Evolutionary conservation across 768 basidiomycete genomes (phyloP).

Genomic region (Suillus hirtellus): DNA sequence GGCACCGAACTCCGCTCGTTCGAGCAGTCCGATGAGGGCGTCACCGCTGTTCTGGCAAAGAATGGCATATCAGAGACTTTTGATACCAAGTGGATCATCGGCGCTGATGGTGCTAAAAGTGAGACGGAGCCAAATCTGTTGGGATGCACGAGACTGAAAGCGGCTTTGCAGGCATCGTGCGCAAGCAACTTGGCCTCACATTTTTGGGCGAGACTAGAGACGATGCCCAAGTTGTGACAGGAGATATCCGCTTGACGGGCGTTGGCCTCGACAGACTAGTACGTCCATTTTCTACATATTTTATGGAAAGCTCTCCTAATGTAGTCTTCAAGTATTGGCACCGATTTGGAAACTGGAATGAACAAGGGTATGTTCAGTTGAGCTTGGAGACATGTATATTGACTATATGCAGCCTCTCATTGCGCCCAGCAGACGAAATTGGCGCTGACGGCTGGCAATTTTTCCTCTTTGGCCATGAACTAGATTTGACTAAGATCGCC

Average conservation of each 20-base stretch:
- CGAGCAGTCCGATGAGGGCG: slow-evolving; percentile 34
- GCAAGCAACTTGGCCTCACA: slow-evolving; percentile 10
- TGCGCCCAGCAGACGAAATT: slow-evolving; percentile 34
- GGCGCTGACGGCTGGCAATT: slow-evolving; percentile 33
- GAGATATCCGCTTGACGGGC: slow-evolving; percentile 36
- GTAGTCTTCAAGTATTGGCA: slow-evolving; percentile 41
- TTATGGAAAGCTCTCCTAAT: not conserved
- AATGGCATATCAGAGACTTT: slow-evolving; percentile 8
- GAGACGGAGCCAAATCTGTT: not conserved
- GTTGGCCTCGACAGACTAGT: slow-evolving; percentile 42
- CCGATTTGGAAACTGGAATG: slow-evolving; percentile 42
- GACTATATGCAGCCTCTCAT: slow-evolving; percentile 27
- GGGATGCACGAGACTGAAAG: not conserved
- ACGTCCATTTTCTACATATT: slow-evolving; percentile 14
- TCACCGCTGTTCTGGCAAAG: slow-evolving; percentile 21
- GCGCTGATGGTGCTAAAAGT: slow-evolving; percentile 23
- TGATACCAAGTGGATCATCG: slow-evolving; percentile 15
- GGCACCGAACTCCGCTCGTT: slow-evolving; percentile 36
- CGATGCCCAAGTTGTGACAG: slow-evolving; percentile 28
- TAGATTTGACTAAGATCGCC: slow-evolving; percentile 23
- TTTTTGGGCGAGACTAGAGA: slow-evolving; percentile 34
- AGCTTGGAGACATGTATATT: not conserved
- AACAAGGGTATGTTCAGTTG: not conserved
- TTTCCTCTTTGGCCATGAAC: slow-evolving; percentile 27
- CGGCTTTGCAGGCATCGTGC: slow-evolving; percentile 4